A percentile compares a stretch with the other conserved stretches of the same genome.
Evolutionary conservation across 169 alveolate genomes (phyloP).

Genomic region (Plasmodium vivax): DNA sequence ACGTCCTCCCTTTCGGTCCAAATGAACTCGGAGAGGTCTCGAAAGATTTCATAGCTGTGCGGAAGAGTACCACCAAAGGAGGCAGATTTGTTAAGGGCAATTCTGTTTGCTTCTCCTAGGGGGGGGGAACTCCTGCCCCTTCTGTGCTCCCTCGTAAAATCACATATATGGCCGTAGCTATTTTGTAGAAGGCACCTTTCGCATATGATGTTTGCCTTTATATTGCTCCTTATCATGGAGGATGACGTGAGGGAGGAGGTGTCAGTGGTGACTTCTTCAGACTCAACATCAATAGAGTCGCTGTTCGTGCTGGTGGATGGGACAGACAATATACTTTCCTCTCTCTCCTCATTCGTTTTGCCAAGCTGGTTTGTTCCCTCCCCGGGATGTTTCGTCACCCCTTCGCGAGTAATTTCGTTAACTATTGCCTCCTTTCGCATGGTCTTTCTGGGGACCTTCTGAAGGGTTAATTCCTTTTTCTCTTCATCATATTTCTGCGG

Average conservation of each 20-base stretch:
- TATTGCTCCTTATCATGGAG: not conserved
- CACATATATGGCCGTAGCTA: not conserved
- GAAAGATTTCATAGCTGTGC: not conserved
- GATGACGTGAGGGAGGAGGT: not conserved
- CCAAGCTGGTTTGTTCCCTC: not conserved
- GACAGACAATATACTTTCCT: not conserved
- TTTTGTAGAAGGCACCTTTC: not conserved
- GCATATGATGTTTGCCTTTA: not conserved
- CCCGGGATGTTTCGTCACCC: not conserved
- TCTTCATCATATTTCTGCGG: constrained; percentile 35
- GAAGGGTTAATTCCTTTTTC: not conserved
- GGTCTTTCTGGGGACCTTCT: not conserved
- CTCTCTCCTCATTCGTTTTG: not conserved
- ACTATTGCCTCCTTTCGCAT: not conserved
- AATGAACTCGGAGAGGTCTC: not conserved
- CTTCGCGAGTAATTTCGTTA: not conserved
- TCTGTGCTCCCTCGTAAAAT: not conserved
- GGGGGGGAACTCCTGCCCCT: not conserved
- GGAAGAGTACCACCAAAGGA: not conserved
- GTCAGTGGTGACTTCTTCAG: not conserved
- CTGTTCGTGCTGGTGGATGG: not conserved
- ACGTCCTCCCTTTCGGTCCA: not conserved
- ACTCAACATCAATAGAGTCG: not conserved
- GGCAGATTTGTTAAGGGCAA: not conserved
- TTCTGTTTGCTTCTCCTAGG: not conserved